Evolutionary conservation across 495 filamentous ascomycete species (phyloP), one percentile per base, ranked within the genome.

Genomic region (Pseudotulostoma volvatum): DNA sequence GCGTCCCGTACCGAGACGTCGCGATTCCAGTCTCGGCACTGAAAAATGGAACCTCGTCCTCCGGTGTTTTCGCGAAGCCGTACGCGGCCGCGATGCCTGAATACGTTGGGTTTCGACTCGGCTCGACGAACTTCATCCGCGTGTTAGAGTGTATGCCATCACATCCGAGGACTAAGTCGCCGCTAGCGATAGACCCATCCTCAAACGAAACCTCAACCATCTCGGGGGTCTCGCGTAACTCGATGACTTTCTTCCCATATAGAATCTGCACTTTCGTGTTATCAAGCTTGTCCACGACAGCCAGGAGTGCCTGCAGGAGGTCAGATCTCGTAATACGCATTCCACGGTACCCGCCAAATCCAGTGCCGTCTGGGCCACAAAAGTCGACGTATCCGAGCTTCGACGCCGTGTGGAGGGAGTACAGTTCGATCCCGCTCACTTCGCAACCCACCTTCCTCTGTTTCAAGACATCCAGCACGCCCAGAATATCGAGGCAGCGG

Each of bases 101-200:
- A 46, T 78, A 78, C 18, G 64, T 55, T 4, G 65, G 62, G 13
- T 58, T 55, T 5, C 63, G 55, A 5, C 51, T 52, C 0, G 64
- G 62, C 41, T 74, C 70, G 21, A 78, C 62, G 45, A 67, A 70
- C 11, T 56, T 49, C 13, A 58, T 61, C 8, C 74, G 66, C 7
- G 68, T 61, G 13, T 60, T 58, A 1, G 73, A 77, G 51, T 74
- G 68, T n/a, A 77, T 71, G 3, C 75, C 75, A 44, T 79, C 75
- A 48, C 73, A 76, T 33, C 73, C 74, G 5, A 77, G 49, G 1
- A 78, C 53, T 3, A 78, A 47, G 39, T 77, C 68, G 0, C 60
- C 71, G 17, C 53, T 51, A 0, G 59, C 66, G 3, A 53, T 49
- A 0, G 57, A 57, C 2, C 67, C 65, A 46, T 71, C 68, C 18